Base-by-base conservation (phyloP, 768 basidiomycete genomes). In the Tulasnella sp. region DNA sequence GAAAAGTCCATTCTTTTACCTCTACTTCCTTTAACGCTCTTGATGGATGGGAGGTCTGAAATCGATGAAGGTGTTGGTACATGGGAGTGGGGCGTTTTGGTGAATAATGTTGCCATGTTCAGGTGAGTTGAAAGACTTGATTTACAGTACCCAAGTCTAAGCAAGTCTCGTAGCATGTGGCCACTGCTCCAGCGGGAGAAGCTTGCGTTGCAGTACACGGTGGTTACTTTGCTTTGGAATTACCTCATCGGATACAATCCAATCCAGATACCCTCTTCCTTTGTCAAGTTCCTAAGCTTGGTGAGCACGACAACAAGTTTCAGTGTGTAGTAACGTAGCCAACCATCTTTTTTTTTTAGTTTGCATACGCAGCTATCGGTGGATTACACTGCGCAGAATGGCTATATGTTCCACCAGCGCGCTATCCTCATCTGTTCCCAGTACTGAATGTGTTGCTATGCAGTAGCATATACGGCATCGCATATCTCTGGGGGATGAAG, bases 1-100 rank as follows among this genome's bases (percentile, higher is more conserved):
- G 92, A 96, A 65, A 96, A 95, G 70, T 81, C 83, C 3, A 85
- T 96, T 34, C 62, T 95, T 15, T 61, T 96, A 1, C 89, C 91
- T 3, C 70, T 98, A 19, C 64, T 96, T 56, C 92, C 92, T 0
- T 69, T 91, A 25, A 86, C 81, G 0, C 70, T 96, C 15, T 70
- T 92, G 13, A 70, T 92, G 47, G 81, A 54, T 46, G 62, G 33
- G 29, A 53, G 42, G 57, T 40, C 49, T 13, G 49, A 51, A 41
- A 42, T 20, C 16, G 49, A 42, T 31, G 54, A 24, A 51, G 51
- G 43, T 35, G 40, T 8, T 20, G 51, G 39, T 27, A 51, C 28
- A 49, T 87, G 79, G 67, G 75, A 77, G 49, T 78, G 83, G 71
- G 82, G 81, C 2, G 74, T 74, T 2, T 64, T 89, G 32, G 72